phyloP scores from a whole-genome alignment of 108 stramenopile species.

The Nitzschia putrida region DNA sequence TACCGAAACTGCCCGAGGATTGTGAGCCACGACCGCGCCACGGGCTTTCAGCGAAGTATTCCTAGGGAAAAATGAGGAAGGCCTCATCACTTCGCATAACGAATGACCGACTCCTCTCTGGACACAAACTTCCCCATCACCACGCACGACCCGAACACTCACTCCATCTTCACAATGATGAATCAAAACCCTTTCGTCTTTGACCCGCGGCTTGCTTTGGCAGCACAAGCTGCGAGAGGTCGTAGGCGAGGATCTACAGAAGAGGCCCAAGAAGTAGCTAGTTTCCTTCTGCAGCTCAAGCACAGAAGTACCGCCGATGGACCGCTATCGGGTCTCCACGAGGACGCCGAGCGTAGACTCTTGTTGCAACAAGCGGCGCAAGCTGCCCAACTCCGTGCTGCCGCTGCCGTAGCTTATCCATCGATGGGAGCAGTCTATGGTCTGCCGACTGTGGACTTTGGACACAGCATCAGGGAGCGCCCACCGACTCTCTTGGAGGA shows the following conservation, averaged over 20 bases:
- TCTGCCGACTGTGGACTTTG: constrained; percentile 4
- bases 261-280: constrained; percentile 34
- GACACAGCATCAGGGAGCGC: constrained; percentile 4
- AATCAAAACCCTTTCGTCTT: constrained; percentile 16
- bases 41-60: constrained; percentile 15
- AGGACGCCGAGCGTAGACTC: constrained; percentile 10
- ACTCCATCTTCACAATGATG: constrained; percentile 12
- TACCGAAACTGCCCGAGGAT: not conserved
- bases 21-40: not conserved
- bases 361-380: constrained; percentile 4
- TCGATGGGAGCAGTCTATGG: constrained; percentile 26
- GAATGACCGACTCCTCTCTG: constrained; percentile 8
- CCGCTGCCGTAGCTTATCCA: constrained; percentile 15
- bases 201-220: constrained; percentile 17
- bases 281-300: constrained; percentile 33
- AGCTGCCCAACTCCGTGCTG: constrained; percentile 6
- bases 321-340: constrained; percentile 2
- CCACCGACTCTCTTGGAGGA: constrained; percentile 21
- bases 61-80: constrained; percentile 11
- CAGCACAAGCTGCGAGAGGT: constrained; percentile 20
- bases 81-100: constrained; percentile 17
- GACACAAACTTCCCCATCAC: not conserved
- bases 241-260: constrained; percentile 21
- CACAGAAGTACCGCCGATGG: constrained; percentile 10
- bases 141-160: constrained; percentile 12